Conservation (phyloP, 768 basidiomycete species). For the Fomitopsis serialis region DNA sequence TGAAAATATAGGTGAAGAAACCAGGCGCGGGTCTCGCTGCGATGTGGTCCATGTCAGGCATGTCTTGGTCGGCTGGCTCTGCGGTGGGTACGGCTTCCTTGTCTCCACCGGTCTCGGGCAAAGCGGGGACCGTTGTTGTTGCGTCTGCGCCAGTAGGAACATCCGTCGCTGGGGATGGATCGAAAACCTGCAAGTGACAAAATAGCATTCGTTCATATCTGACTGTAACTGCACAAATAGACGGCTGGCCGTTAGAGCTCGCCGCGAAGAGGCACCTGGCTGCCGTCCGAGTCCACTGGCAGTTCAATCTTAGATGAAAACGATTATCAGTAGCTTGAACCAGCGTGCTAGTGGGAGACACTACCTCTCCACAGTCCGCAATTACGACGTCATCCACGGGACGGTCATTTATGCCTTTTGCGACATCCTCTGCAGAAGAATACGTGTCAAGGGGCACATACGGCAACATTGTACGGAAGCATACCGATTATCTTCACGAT, state of each 20-base stretch:
- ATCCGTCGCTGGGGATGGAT: neutral
- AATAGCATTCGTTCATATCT: slow-evolving; percentile 22
- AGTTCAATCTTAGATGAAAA: slow-evolving; percentile 37
- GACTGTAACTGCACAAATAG: slow-evolving; percentile 19
- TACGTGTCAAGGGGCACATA: neutral
- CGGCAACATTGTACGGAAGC: neutral
- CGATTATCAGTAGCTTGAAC: neutral
- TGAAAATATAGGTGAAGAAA: slow-evolving; percentile 21
- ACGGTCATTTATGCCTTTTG: slow-evolving; percentile 65
- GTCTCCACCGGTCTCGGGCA: slow-evolving; percentile 6
- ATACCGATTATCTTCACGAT: slow-evolving; percentile 71
- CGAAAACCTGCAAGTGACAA: slow-evolving; percentile 11
- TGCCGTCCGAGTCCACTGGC: slow-evolving; percentile 56
- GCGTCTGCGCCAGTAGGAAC: neutral
- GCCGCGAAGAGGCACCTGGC: slow-evolving; percentile 90
- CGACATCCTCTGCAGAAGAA: slow-evolving; percentile 58
- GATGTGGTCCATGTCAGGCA: neutral
- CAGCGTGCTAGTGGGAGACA: neutral
- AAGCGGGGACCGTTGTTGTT: slow-evolving; percentile 6
- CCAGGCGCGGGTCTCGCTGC: slow-evolving; percentile 12
- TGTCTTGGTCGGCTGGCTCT: slow-evolving; percentile 9
- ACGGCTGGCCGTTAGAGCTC: slow-evolving; percentile 66
- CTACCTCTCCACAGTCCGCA: slow-evolving; percentile 82
- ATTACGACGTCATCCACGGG: slow-evolving; percentile 79
- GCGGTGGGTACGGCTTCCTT: slow-evolving; percentile 16